phyloP scores from a whole-genome alignment of 495 filamentous ascomycete genomes.

The Acidiella bohemica region DNA sequence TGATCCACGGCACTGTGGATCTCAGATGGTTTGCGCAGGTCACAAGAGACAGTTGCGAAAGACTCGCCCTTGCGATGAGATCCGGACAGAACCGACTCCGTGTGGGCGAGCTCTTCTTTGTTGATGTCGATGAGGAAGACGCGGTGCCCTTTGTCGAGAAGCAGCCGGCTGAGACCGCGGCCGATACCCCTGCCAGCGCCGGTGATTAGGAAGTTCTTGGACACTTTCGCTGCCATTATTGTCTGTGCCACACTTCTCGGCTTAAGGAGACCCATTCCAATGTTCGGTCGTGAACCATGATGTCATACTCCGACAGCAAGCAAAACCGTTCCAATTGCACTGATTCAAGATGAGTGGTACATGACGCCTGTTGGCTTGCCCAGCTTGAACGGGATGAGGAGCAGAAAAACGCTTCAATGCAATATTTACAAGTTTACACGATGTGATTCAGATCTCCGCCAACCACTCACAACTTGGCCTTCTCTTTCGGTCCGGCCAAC shows the following conservation, averaged over 20 bases:
- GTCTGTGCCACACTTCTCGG: too few species aligned
- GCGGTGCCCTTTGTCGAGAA: constrained; percentile 19
- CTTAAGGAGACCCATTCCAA: too few species aligned
- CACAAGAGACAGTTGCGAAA: constrained; percentile 5
- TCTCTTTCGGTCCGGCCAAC: constrained; percentile 37
- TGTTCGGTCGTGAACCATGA: too few species aligned
- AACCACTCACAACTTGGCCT: background rate
- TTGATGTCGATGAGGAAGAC: constrained; percentile 22
- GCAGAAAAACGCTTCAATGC: background rate
- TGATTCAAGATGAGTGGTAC: too few species aligned
- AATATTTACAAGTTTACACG: background rate
- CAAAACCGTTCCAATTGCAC: too few species aligned
- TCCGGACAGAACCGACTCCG: background rate
- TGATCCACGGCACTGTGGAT: constrained; percentile 3
- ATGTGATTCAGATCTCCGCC: background rate
- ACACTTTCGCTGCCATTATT: background rate
- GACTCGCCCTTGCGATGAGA: background rate
- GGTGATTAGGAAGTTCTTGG: constrained; percentile 28
- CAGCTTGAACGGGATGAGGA: background rate
- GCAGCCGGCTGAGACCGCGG: constrained; percentile 20
- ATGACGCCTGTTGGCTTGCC: too few species aligned
- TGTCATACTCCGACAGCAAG: too few species aligned
- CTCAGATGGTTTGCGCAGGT: constrained; percentile 11
- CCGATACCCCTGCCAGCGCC: constrained; percentile 24
- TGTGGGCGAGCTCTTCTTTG: constrained; percentile 12